These are phyloP conservation scores for Dalbergia oliveri DNA, from an alignment of 306 rosid species.

Conservation along the genomic window DNA sequence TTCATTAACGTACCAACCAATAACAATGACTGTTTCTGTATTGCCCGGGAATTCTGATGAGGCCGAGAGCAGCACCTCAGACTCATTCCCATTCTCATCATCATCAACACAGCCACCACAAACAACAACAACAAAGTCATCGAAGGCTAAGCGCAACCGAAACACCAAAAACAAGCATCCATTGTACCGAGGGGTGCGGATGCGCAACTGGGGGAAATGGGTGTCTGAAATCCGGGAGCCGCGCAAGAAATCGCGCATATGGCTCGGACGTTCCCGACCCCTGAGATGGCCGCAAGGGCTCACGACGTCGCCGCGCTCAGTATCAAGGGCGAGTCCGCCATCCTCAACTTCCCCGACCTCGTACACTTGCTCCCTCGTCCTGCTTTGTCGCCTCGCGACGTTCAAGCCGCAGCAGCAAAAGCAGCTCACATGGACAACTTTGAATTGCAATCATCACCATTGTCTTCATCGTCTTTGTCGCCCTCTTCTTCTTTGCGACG, in stretches of 20 bases:
- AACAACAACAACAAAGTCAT: not conserved
- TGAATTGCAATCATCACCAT: constrained; percentile 3
- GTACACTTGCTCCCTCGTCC: constrained; percentile 79
- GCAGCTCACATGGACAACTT: constrained; percentile 80
- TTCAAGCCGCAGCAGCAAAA: constrained; percentile 81
- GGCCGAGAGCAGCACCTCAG: constrained; percentile 58
- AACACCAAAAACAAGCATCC: constrained; percentile 68
- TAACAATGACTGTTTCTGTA: constrained; percentile 47
- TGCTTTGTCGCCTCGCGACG: constrained; percentile 66
- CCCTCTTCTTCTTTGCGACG: not conserved
- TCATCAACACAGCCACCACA: constrained; percentile 34
- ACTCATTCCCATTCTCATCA: constrained; percentile 52
- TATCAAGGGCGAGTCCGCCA: constrained; percentile 78
- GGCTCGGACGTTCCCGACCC: constrained; percentile 77
- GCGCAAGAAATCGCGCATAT: constrained; percentile 77
- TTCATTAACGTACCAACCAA: not conserved
- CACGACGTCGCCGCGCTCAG: constrained; percentile 86
- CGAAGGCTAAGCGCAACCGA: constrained; percentile 50
- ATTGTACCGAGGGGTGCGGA: constrained; percentile 73
- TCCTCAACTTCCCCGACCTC: constrained; percentile 86
- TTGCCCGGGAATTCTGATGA: constrained; percentile 44
- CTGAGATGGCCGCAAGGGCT: constrained; percentile 88
- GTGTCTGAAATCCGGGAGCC: constrained; percentile 93
- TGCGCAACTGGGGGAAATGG: constrained; percentile 96
- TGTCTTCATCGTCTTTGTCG: not conserved